Evolutionary conservation across 805 yeast species (phyloP), one percentile per base, ranked within the genome.

Genomic region (Jamesozyma jinghongensis): DNA sequence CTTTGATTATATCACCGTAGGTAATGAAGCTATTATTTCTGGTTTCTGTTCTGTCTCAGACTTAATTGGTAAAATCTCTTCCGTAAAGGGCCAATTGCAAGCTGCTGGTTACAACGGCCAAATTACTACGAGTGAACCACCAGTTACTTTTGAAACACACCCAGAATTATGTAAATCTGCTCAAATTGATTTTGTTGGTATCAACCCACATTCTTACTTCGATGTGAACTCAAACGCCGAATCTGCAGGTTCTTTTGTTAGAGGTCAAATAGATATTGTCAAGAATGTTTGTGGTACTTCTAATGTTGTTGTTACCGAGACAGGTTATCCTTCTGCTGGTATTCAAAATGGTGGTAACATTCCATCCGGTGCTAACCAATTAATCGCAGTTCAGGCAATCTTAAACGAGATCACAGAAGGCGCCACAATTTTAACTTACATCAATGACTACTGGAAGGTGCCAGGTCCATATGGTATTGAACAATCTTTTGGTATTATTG

Each of bases 111-210:
- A 78, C 65, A 62, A 68, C 8, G 96, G 96, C 39, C 55, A 65
- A 40, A 70, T 87, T 35, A 80, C 94, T 18, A 87, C 95, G 16
- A 76, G 95, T 42, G 97, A 88, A 61, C 94, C 95, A 40, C 92
- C 96, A n/a, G 81, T 74, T 12, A 63, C 78, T 16, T 87, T 71
- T 61, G 73, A 73, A 56, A 57, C 66, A 38, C 47, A 82, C 57
- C 85, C 95, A 3, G 63, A 61, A 8, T 70, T 88, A 52, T 88
- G 97, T 66, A 70, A 77, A 1, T 61, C 62, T 26, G 74, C 85
- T 5, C 84, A 65, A 12, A 75, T 87, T 50, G 96, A 86, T 62
- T 73, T 82, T 51, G 86, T 85, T 48, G 94, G 94, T 46, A 74
- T 86, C 51, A 87, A 88, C 61, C 77, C 94, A 19, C 90, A 88